Conservation (phyloP, 176 grass and related monocot genomes). For the Urochloa ruziziensis region DNA sequence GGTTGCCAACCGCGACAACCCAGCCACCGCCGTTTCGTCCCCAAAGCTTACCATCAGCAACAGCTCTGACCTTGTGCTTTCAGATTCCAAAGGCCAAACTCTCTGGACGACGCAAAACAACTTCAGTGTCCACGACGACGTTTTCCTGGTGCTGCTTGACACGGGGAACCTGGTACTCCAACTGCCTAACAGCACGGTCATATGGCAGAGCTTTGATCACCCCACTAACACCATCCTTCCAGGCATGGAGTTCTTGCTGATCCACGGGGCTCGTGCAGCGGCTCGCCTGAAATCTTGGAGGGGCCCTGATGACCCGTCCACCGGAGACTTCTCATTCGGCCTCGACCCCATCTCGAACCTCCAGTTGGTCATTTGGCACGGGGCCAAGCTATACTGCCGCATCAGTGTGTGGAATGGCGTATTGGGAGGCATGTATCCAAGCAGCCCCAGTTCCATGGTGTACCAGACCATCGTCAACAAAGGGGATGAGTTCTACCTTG, state of each 20-base stretch:
- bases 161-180: slow-evolving; percentile 31
- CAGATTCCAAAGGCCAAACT: neutral
- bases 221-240: slow-evolving; percentile 35
- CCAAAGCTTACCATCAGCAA: neutral
- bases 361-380: slow-evolving; percentile 28
- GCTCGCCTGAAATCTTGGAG: slow-evolving; percentile 21
- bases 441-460: neutral
- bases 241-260: slow-evolving; percentile 5
- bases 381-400: neutral
- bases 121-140: neutral
- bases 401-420: slow-evolving; percentile 3
- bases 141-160: neutral
- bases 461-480: neutral
- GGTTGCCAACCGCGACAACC: slow-evolving; percentile 44
- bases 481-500: neutral
- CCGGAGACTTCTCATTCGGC: slow-evolving; percentile 26
- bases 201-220: slow-evolving; percentile 56
- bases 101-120: neutral
- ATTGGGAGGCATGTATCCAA: neutral
- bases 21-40: neutral
- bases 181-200: neutral
- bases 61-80: neutral
- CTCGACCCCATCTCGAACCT: slow-evolving; percentile 9
- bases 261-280: neutral
- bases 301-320: slow-evolving; percentile 27